A percentile compares a stretch with the other conserved stretches of the same genome.
These are phyloP conservation scores for Plasmodium falciparum DNA, from an alignment of 169 alveolate species.

Conservation along the genomic window DNA sequence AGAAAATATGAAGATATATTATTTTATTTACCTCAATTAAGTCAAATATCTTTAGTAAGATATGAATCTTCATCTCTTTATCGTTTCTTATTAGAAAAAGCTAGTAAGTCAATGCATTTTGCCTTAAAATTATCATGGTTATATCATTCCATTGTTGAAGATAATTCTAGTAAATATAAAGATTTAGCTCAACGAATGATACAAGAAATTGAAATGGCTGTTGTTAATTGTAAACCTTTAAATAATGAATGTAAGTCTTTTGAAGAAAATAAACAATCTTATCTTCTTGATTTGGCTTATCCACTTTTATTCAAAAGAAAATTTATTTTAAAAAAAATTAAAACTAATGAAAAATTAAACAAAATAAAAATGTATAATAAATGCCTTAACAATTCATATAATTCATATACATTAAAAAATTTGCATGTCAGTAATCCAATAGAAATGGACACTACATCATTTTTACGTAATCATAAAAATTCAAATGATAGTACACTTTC, in stretches of 20 bases:
- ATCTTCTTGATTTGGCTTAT: conserved; percentile 76
- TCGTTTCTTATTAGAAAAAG: conserved; percentile 88
- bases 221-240: conserved; percentile 89
- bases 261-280: conserved; percentile 37
- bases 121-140: conserved; percentile 92
- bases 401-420: conserved; percentile 14
- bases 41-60: conserved; percentile 82
- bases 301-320: conserved; percentile 82
- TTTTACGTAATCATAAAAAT: neutral
- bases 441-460: neutral
- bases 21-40: conserved; percentile 89
- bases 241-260: conserved; percentile 25
- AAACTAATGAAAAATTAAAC: conserved; percentile 17
- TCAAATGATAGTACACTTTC: neutral
- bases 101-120: conserved; percentile 91
- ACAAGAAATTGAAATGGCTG: conserved; percentile 94
- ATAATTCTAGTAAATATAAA: conserved; percentile 81
- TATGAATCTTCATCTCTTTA: conserved; percentile 86
- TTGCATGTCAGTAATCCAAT: conserved; percentile 5
- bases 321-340: conserved; percentile 61
- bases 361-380: conserved; percentile 18
- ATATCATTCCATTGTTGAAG: conserved; percentile 89
- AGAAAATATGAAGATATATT: conserved; percentile 86
- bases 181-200: conserved; percentile 90
- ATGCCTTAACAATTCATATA: conserved; percentile 18